A percentile compares a stretch with the other conserved stretches of the same genome.
These are phyloP conservation scores for Fusarium cicatricum DNA, from an alignment of 2,329 filamentous ascomycete genomes.

Conservation along the genomic window DNA sequence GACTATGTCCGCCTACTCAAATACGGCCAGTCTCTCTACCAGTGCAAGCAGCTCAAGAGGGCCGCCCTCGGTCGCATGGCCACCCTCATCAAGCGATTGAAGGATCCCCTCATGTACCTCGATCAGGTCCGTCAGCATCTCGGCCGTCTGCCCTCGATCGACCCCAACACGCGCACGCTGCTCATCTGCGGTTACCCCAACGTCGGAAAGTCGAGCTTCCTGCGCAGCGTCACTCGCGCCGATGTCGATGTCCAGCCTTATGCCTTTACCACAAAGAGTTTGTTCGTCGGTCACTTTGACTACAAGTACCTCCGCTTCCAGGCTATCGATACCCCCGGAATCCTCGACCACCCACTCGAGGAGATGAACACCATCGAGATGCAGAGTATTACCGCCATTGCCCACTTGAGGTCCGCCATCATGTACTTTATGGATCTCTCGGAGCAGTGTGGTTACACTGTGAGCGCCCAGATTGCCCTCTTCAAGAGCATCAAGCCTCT, in stretches of 20 bases:
- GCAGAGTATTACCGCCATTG: conserved; percentile 97
- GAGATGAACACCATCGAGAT: conserved; percentile 99
- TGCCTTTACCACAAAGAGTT: conserved; percentile 96
- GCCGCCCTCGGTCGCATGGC: conserved; percentile 98
- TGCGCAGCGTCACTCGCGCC: conserved; percentile 89
- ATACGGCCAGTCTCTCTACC: conserved; percentile 96
- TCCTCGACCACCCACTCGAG: conserved; percentile 94
- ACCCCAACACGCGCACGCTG: conserved; percentile 95
- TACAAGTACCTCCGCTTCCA: conserved; percentile 74
- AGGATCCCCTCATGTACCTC: conserved; percentile 93
- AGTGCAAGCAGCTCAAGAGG: conserved; percentile 98
- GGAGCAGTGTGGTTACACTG: conserved; percentile 95
- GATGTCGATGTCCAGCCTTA: conserved; percentile 98
- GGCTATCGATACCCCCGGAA: conserved; percentile 98
- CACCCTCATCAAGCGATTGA: conserved; percentile 92
- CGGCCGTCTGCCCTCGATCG: conserved; percentile 96
- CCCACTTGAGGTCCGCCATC: conserved; percentile 92
- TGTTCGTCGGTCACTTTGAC: conserved; percentile 98
- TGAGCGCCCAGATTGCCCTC: conserved; percentile 89
- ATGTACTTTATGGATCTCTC: conserved; percentile 98
- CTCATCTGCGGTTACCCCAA: conserved; percentile 98
- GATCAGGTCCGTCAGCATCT: conserved; percentile 94
- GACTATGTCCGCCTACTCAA: conserved; percentile 93
- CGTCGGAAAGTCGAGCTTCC: conserved; percentile 95
- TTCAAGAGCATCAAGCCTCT: conserved; percentile 97